Evolutionary conservation across 345 rosid species (phyloP), one percentile per base, ranked within the genome.

Genomic region (Salix viminalis): DNA sequence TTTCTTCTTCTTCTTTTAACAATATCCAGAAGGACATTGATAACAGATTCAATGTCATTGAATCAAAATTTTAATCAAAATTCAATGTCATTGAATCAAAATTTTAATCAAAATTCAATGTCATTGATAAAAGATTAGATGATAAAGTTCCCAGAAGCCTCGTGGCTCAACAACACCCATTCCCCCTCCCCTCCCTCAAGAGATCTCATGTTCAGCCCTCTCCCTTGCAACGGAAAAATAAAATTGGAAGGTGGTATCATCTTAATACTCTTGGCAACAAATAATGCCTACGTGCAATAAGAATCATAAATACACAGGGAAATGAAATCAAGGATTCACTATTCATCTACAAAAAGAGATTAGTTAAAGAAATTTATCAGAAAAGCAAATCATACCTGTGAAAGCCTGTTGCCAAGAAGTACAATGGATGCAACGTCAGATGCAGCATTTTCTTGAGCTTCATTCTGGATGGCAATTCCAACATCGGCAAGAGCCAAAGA

Each of bases 381-480:
- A 28, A 30, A 68, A 79, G 21, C 62, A 67, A 65, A 76, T 12
- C 85, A 34, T 85, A 91, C 99, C 75, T 93, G 98, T 36, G 97
- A 90, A 74, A 95, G 90, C 81, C 86, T 91, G 88, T 91, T 90
- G 75, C 91, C 93, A 69, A 91, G 94, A 77, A 93, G 96, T 83
- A 95, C 90, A 77, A 95, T 91, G 65, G 97, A 93, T 83, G 97
- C 94, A 44, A 93, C 94, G 68, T 91, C 88, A 26, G 97, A 88
- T 69, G 99, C 99, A 37, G 97, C 99, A 80, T 88, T 95, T 78
- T 95, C 98, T 78, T 89, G 98, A 48, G 97, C 94, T 83, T 90
- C 94, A 72, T 82, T 88, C 83, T 88, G 94, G 73, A 95, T 76
- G 83, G 97, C 97, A 81, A 93, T 91, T 73, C 99, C 99, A 4